Percentiles rank a stretch among this genome's conserved stretches.
phyloP scores from a whole-genome alignment of 148 eudicot species.

The Selenicereus undatus region DNA sequence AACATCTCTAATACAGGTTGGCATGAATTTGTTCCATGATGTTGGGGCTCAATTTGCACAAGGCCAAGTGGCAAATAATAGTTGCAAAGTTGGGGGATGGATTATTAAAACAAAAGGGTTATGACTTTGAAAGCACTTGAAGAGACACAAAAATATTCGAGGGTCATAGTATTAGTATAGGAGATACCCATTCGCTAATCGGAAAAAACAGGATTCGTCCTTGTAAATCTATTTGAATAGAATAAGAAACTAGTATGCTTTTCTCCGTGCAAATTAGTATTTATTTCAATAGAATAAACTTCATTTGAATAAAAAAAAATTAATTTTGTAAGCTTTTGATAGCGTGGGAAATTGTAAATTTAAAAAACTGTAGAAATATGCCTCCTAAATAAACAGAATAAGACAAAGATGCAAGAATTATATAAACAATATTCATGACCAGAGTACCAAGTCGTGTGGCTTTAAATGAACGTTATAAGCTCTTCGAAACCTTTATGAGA shows the following conservation, averaged over 20 bases:
- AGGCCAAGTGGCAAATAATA: background rate
- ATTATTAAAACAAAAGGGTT: background rate
- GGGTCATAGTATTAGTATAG: background rate
- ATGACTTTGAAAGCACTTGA: constrained; percentile 11
- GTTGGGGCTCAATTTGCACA: background rate
- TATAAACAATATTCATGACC: too few species aligned
- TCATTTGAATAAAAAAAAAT: too few species aligned
- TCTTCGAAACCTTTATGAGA: background rate
- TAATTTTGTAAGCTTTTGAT: background rate
- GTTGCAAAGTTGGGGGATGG: background rate
- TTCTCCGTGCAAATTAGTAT: too few species aligned
- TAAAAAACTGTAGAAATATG: background rate
- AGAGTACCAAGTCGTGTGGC: background rate
- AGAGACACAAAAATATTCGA: constrained; percentile 1
- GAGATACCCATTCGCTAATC: constrained; percentile 5
- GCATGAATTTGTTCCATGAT: constrained; percentile 5
- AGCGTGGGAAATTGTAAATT: too few species aligned
- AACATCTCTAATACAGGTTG: too few species aligned
- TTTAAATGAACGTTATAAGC: background rate
- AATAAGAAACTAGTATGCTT: too few species aligned
- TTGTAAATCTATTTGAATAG: too few species aligned
- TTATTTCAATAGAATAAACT: too few species aligned
- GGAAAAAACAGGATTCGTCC: background rate
- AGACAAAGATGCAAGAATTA: background rate
- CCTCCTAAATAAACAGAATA: background rate